Conservation (phyloP, 257 asterid genomes). For the Salvia splendens region DNA sequence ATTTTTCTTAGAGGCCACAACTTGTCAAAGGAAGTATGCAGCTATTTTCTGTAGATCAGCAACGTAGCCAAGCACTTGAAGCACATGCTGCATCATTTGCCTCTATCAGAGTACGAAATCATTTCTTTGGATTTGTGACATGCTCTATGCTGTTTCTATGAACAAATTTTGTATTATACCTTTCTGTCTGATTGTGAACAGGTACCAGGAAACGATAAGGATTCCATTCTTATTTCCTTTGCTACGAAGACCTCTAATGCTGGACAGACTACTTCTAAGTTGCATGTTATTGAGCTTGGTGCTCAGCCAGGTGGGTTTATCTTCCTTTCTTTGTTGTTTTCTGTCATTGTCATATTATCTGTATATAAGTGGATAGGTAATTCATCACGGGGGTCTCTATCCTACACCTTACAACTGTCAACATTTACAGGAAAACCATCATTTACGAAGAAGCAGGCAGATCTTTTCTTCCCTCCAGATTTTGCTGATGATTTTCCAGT, state of each 20-base stretch:
- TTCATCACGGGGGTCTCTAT: background rate
- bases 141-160: constrained; percentile 3
- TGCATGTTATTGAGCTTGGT: constrained; percentile 77
- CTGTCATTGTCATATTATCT: background rate
- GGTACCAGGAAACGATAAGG: constrained; percentile 90
- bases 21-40: constrained; percentile 98
- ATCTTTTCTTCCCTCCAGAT: constrained; percentile 94
- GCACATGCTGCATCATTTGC: constrained; percentile 99
- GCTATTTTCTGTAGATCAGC: constrained; percentile 96
- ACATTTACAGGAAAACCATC: constrained; percentile 71
- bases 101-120: constrained; percentile 58
- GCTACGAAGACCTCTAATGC: constrained; percentile 64
- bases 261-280: constrained; percentile 64
- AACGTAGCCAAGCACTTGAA: constrained; percentile 98
- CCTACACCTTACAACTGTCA: constrained; percentile 27
- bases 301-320: constrained; percentile 67
- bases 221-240: constrained; percentile 85
- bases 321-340: constrained; percentile 3
- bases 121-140: constrained; percentile 14
- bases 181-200: constrained; percentile 37
- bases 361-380: background rate
- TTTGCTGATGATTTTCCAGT: constrained; percentile 94
- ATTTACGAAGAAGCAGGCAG: constrained; percentile 91
- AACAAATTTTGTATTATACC: constrained; percentile 16
- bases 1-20: constrained; percentile 70